Evolutionary conservation across 2,329 filamentous ascomycete species (phyloP), one percentile per base, ranked within the genome.

Genomic region (Ophiobolus disseminans): DNA sequence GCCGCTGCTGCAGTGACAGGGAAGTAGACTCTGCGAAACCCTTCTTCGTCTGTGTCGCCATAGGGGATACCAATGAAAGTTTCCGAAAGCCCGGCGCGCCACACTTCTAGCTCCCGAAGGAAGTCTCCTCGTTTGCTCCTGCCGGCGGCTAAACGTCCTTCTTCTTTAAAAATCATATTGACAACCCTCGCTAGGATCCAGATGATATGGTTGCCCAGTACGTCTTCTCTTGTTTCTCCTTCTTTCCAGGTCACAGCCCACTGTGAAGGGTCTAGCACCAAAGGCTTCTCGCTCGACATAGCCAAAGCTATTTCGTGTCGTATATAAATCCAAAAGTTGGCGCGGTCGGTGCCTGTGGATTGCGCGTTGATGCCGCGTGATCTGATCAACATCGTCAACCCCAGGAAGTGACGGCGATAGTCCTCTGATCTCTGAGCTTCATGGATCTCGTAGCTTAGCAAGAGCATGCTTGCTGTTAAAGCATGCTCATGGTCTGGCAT

Each of bases 281-380:
- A 49, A 2, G 66, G 66, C 32, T 57, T 54, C 32, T 69, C 68
- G 20, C 53, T 69, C 5, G 62, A 49, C 41, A 72, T 48, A 2
- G 70, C 66, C 3, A 72, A 58, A 3, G 58, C 61, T 34, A 72
- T 67, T 41, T 71, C 67, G 40, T 71, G 68, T 9, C 67, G 45
- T 7, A 65, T 51, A 37, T 71, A 70, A 20, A 73, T 65, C 68
- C 69, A 73, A 46, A 72, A 73, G 14, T 68, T 71, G 5, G 69
- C 70, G 11, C 57, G 52, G 37, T 69, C 64, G 8, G 62, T 64
- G 1, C 67, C 68, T 1, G 39, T 53, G 8, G 63, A 66, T 16
- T 62, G 59, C 10, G 68, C 69, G 17, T 53, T 65, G 16, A 70
- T 65, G 11, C 53, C 50, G 10, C 64, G 59, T 5, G 58, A 52